Percentiles rank a stretch among this genome's conserved stretches.
phyloP scores from a whole-genome alignment of 805 yeast genomes.

The Candida railenensis region DNA sequence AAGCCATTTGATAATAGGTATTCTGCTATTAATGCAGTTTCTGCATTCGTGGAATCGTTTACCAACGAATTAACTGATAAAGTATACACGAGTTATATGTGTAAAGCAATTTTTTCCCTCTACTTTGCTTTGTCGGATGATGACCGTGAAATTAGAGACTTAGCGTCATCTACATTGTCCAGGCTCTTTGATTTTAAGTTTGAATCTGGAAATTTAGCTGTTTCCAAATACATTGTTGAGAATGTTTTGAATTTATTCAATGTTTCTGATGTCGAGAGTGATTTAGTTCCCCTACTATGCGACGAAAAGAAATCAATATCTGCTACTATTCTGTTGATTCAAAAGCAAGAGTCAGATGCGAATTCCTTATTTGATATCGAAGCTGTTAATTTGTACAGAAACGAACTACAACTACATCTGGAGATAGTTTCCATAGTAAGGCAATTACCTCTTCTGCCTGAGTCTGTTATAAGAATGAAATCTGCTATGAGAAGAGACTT shows the following conservation, averaged over 20 bases:
- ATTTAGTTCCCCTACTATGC: conserved; percentile 2
- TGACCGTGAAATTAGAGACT: conserved; percentile 55
- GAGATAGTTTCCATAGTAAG: conserved; percentile 2
- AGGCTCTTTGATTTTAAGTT: not conserved
- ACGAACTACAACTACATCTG: conserved; percentile 30
- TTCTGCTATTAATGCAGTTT: conserved; percentile 46
- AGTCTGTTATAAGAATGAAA: not conserved
- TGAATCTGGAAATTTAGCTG: not conserved
- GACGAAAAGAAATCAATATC: conserved; percentile 14
- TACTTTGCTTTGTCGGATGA: conserved; percentile 58
- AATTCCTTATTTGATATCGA: conserved; percentile 63
- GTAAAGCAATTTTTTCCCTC: conserved; percentile 21
- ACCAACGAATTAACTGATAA: not conserved
- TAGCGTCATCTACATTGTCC: conserved; percentile 44
- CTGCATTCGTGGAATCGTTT: conserved; percentile 14
- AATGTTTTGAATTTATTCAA: not conserved
- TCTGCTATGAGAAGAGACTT: conserved; percentile 3
- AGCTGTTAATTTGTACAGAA: conserved; percentile 63
- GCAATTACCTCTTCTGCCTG: not conserved
- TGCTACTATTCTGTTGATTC: conserved; percentile 9
- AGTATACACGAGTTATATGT: conserved; percentile 8
- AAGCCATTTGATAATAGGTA: conserved; percentile 44
- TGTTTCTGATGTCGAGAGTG: not conserved
- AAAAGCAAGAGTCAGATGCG: conserved; percentile 1
- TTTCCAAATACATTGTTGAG: not conserved